phyloP scores from a whole-genome alignment of 768 basidiomycete species.

The Boletus bicolor region DNA sequence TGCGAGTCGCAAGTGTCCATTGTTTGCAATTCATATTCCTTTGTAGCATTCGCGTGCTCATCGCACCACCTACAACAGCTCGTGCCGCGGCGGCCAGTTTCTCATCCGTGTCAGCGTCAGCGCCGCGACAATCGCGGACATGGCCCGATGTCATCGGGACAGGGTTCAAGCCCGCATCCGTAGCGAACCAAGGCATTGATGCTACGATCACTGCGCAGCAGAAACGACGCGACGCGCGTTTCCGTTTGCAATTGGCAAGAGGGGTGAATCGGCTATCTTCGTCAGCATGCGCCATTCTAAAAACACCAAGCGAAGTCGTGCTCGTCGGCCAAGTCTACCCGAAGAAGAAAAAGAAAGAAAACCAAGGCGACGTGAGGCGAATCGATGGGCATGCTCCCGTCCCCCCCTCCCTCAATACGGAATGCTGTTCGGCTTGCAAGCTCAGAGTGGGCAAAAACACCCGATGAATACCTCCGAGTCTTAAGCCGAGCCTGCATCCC shows the following conservation, averaged over 20 bases:
- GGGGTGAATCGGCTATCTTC: not conserved
- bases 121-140: not conserved
- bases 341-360: not conserved
- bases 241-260: not conserved
- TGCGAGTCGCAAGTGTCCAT: not conserved
- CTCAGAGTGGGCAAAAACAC: not conserved
- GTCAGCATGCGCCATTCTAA: not conserved
- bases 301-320: not conserved
- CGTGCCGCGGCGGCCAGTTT: not conserved
- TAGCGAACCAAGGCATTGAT: not conserved
- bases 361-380: not conserved
- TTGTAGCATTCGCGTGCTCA: not conserved
- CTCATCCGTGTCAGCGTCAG: not conserved
- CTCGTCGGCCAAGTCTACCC: not conserved
- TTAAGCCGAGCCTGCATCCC: not conserved
- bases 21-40: not conserved
- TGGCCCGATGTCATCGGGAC: not conserved
- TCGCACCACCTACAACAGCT: too few relatives aligned
- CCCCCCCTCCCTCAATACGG: not conserved
- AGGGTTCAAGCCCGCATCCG: not conserved
- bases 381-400: too few relatives aligned
- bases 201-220: not conserved
- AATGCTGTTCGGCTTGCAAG: not conserved
- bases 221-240: not conserved
- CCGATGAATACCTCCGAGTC: not conserved